Base-by-base conservation (phyloP, 345 rosid genomes). In the Eucalyptus virginea region DNA sequence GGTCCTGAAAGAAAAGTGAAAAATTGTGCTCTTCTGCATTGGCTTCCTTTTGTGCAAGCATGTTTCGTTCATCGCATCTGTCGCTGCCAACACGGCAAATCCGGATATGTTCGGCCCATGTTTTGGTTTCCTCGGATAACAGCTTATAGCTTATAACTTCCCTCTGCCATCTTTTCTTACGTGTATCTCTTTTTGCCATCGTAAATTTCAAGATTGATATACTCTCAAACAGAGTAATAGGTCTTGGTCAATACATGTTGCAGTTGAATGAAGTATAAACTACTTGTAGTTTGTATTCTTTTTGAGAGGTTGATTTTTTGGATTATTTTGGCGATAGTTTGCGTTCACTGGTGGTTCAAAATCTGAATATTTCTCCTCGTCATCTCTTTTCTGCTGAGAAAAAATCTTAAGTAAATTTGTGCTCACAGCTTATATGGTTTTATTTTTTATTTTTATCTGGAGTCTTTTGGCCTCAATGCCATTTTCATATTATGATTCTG, bases 121-220 rank as follows among this genome's bases (percentile, higher is more conserved):
- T 77, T 77, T 77, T 21, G 15, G 83, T 77, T 77, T 44, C 80
- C 45, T 72, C 45, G 14, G 81, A 34, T 19, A 37, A 42, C 81
- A 52, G 26, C 2, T 21, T 52, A 19, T 52, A 19, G 26, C 81
- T 72, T 37, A 37, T 37, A 72, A 72, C 45, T 37, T 72, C 8
- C 23, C 45, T 37, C 14, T 72, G 81, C 8, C 80, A 8, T 69
- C 81, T 69, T 44, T 9, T 34, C 81, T 34, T 69, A 18, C 26
- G 3, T 0, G 26, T 10, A 18, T 69, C 44, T 69, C 7, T 3
- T 69, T 34, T 37, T 0, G 34, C 21, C 2, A 26, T 34, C 0
- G 2, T 77, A 37, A 40, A 44, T 77, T 19, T 77, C 77, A 65
- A 14, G 77, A n/a, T 65, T 65, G 77, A 65, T 65, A 16, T n/a